phyloP scores from a whole-genome alignment of 139 green algal species.

The Pedinophyceae sp. region DNA sequence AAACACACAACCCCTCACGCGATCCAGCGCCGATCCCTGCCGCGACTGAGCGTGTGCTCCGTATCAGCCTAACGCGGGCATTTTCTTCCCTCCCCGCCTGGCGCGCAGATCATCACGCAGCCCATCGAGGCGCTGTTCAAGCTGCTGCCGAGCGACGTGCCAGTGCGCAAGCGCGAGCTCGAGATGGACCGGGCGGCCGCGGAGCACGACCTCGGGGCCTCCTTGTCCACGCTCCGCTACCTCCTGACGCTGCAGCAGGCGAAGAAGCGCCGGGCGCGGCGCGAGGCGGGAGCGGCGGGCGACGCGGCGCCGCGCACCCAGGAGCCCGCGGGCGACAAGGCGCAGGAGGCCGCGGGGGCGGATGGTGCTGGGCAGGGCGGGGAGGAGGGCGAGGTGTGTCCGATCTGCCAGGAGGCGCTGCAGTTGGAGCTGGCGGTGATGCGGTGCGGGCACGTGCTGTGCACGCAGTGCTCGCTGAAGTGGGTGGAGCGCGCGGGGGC shows the following conservation, averaged over 20 bases:
- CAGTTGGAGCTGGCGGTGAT: conserved; percentile 35
- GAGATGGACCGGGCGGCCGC: conserved; percentile 31
- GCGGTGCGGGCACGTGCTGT: conserved; percentile 53
- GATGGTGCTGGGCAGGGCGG: background rate
- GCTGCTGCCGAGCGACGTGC: conserved; percentile 31
- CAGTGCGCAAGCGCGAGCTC: conserved; percentile 36
- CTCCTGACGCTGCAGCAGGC: conserved; percentile 27
- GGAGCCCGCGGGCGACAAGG: too few species aligned
- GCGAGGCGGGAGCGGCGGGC: background rate
- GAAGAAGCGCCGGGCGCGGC: background rate
- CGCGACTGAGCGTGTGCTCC: too few species aligned
- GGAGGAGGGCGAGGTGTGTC: conserved; percentile 28
- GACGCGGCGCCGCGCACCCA: conserved; percentile 7
- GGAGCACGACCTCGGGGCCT: conserved; percentile 32
- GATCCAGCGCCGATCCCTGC: too few species aligned
- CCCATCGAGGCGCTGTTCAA: conserved; percentile 44
- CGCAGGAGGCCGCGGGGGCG: conserved; percentile 1
- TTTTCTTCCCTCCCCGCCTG: conserved; percentile 7
- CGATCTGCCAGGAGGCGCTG: conserved; percentile 49
- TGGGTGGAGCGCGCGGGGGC: conserved; percentile 29
- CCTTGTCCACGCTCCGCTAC: conserved; percentile 57
- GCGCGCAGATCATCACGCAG: conserved; percentile 19
- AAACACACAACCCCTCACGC: too few species aligned
- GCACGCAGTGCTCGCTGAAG: conserved; percentile 33
- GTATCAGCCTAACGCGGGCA: background rate